Evolutionary conservation across 768 basidiomycete genomes (phyloP).

Genomic region (Boletellus sp.): DNA sequence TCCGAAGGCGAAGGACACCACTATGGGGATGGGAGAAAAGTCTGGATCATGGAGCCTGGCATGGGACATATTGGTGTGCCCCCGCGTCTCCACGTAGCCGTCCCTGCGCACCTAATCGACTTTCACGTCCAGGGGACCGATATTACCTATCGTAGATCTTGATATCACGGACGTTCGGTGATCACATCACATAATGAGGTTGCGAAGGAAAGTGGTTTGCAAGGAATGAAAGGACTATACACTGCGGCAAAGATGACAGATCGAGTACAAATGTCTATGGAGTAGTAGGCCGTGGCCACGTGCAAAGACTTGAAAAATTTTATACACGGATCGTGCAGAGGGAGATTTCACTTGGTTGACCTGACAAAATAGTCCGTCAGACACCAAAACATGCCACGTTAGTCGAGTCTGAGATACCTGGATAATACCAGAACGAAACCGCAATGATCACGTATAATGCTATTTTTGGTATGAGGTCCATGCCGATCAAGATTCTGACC

Average conservation of each 20-base stretch:
- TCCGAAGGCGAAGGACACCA: conserved; percentile 41
- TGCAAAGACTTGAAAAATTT: neutral
- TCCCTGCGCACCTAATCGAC: neutral
- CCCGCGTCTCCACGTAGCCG: neutral
- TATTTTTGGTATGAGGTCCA: conserved; percentile 22
- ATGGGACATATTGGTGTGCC: conserved; percentile 81
- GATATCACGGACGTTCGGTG: conserved; percentile 6
- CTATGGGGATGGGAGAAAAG: conserved; percentile 53
- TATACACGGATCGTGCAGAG: conserved; percentile 10
- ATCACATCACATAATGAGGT: conserved; percentile 1
- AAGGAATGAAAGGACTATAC: conserved; percentile 15
- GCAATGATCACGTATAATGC: conserved; percentile 70
- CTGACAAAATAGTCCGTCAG: conserved; percentile 12
- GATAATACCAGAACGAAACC: conserved; percentile 65
- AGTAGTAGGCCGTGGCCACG: conserved; percentile 5
- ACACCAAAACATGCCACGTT: too few species aligned
- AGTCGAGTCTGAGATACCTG: conserved; percentile 21
- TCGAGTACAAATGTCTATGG: conserved; percentile 4
- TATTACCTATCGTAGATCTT: conserved; percentile 34
- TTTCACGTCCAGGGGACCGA: conserved; percentile 34
- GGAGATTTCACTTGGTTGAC: conserved; percentile 22
- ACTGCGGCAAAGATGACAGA: conserved; percentile 9
- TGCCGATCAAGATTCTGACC: too few species aligned
- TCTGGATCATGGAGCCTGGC: conserved; percentile 84
- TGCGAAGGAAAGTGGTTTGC: conserved; percentile 8